These are phyloP conservation scores for Combretum micranthum DNA, from an alignment of 345 rosid genomes.

Conservation along the genomic window DNA sequence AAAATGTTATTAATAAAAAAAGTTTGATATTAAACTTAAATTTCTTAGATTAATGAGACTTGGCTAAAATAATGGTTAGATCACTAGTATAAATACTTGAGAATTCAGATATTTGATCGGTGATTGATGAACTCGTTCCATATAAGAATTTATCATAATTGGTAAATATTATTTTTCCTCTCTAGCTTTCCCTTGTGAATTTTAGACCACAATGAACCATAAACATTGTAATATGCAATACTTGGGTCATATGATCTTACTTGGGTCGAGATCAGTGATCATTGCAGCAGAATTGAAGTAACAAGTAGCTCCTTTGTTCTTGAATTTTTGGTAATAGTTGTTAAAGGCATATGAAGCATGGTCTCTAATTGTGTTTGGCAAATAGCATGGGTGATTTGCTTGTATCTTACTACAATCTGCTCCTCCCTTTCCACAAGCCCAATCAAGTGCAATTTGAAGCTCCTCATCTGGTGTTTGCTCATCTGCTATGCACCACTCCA, in stretches of 20 bases:
- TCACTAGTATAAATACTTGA: too few relatives aligned
- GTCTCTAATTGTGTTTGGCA: slow-evolving; percentile 34
- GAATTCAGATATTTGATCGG: too few relatives aligned
- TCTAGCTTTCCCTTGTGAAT: too few relatives aligned
- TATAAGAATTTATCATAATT: too few relatives aligned
- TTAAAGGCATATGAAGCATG: slow-evolving; percentile 67
- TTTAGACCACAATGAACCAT: too few relatives aligned
- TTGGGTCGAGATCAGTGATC: slow-evolving; percentile 51
- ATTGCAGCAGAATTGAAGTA: slow-evolving; percentile 57
- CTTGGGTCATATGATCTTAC: slow-evolving; percentile 18
- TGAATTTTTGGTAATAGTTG: slow-evolving; percentile 53
- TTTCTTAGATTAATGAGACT: too few relatives aligned
- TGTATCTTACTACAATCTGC: slow-evolving; percentile 43
- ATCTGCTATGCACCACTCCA: slow-evolving; percentile 72
- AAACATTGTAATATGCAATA: neutral
- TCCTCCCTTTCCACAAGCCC: slow-evolving; percentile 61
- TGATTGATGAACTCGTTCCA: too few relatives aligned
- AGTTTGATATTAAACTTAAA: neutral
- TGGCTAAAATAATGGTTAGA: too few relatives aligned
- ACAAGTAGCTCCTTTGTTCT: slow-evolving; percentile 49
- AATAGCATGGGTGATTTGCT: slow-evolving; percentile 33
- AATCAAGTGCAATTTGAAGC: slow-evolving; percentile 42
- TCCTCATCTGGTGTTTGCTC: slow-evolving; percentile 51
- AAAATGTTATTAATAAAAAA: neutral
- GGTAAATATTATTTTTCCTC: too few relatives aligned